Base-by-base conservation (phyloP, 78 protist species). In the Dictyostelium brefeldianum region DNA sequence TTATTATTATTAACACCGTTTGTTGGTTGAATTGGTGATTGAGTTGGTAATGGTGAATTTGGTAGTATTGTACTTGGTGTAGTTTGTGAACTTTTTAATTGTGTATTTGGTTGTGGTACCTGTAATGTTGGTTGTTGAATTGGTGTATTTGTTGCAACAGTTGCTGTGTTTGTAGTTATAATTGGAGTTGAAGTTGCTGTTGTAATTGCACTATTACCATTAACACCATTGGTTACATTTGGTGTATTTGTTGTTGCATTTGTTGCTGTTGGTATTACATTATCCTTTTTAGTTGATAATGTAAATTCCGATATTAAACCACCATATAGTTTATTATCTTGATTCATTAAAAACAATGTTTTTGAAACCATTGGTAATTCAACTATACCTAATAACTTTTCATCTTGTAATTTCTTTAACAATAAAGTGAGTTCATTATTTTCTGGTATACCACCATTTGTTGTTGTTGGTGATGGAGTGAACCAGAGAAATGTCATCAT, bases 381-480 rank as follows among this genome's bases (percentile, higher is more conserved):
- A n/a, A 83, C 80, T 5, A 83, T 70, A 25, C 54, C 90, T 1
- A 83, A 17, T 29, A 20, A 54, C 20, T 83, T 83, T n/a, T 83
- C 80, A 12, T 83, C 90, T 3, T 71, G 48, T 31, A 83, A 70
- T 20, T 70, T 67, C 41, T 83, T 83, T 27, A 71, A 7, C 36
- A 83, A 56, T 20, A 10, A 27, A 10, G 8, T 50, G 14, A 25
- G 53, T n/a, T 70, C 80, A 56, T 56, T 56, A 25, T 56, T 56
- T 25, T 56, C 65, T 18, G 65, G 65, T 15, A 56, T 56, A 22
- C 43, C 22, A 20, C 10, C 12, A 41, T 10, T 15, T 8, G 54
- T 46, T 22, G 51, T 70, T 10, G 54, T 15, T 20, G 74, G 50
- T 43, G 51, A 56, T 6, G 27, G 47, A 18, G 14, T 53, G 56